phyloP scores from a whole-genome alignment of 1,139 yeast genomes.

The Candida sp. region DNA sequence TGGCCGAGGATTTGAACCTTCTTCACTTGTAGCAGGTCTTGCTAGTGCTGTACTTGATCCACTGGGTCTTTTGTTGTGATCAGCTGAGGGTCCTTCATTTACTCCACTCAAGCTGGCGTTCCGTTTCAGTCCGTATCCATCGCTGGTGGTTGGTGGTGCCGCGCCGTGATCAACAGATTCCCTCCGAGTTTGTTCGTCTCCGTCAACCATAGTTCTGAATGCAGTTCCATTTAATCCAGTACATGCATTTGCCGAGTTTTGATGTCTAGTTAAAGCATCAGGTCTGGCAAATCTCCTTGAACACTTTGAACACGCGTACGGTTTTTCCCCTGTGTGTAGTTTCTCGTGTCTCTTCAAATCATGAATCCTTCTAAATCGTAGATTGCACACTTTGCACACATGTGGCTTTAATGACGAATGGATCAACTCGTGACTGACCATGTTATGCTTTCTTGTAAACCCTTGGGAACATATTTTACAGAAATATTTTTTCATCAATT shows the following conservation, averaged over 20 bases:
- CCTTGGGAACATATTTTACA: conserved; percentile 67
- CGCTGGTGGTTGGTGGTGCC: not conserved
- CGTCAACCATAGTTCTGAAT: not conserved
- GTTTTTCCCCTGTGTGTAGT: conserved; percentile 78
- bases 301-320: conserved; percentile 65
- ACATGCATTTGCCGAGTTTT: conserved; percentile 51
- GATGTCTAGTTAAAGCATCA: conserved; percentile 75
- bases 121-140: not conserved
- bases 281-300: conserved; percentile 74
- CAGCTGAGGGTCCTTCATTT: not conserved
- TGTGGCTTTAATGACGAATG: conserved; percentile 74
- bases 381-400: conserved; percentile 64
- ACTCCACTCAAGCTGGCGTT: not conserved
- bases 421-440: conserved; percentile 73
- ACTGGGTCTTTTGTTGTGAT: not conserved
- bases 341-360: conserved; percentile 79
- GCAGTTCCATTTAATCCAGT: conserved; percentile 17
- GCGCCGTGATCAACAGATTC: not conserved
- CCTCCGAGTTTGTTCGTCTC: not conserved
- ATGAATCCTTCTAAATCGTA: conserved; percentile 71
- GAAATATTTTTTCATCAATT: conserved; percentile 34
- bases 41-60: not conserved
- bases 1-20: not conserved
- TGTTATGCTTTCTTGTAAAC: conserved; percentile 73
- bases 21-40: not conserved